phyloP scores from a whole-genome alignment of 805 yeast species.

The Lipomyces starkeyi region DNA sequence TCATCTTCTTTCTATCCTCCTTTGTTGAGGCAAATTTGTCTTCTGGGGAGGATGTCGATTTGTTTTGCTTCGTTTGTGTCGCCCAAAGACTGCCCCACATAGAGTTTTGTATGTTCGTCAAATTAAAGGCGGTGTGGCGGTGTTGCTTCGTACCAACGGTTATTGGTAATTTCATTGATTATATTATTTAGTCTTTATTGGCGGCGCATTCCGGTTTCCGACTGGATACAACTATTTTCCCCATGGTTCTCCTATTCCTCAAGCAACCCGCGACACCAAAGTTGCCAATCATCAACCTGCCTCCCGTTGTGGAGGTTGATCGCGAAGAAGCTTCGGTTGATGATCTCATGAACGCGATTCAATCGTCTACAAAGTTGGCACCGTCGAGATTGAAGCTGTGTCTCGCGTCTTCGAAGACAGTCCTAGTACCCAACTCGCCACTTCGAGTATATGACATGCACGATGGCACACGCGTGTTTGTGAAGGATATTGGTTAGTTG shows the following conservation, averaged over 20 bases:
- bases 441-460: slow-evolving; percentile 32
- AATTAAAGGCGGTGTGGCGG: background rate
- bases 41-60: too few relatives aligned
- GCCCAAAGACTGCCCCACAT: background rate
- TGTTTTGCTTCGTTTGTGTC: background rate
- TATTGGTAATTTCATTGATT: background rate
- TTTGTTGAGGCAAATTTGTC: too few relatives aligned
- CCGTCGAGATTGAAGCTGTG: slow-evolving; percentile 23
- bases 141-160: background rate
- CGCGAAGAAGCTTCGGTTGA: slow-evolving; percentile 31
- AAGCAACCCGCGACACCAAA: slow-evolving; percentile 26
- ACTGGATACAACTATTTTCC: background rate
- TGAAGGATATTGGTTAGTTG: slow-evolving; percentile 26
- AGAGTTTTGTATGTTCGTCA: background rate
- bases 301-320: slow-evolving; percentile 31
- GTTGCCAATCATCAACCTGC: slow-evolving; percentile 28
- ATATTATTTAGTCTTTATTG: background rate
- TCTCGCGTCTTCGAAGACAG: slow-evolving; percentile 27
- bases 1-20: background rate
- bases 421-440: slow-evolving; percentile 26
- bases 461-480: slow-evolving; percentile 33
- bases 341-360: slow-evolving; percentile 28
- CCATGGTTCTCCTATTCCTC: slow-evolving; percentile 32
- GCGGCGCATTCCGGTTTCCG: background rate
- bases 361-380: slow-evolving; percentile 23